Conservation (phyloP, 371 early-diverging fungal species). For the Zopfochytrium polystomum region DNA sequence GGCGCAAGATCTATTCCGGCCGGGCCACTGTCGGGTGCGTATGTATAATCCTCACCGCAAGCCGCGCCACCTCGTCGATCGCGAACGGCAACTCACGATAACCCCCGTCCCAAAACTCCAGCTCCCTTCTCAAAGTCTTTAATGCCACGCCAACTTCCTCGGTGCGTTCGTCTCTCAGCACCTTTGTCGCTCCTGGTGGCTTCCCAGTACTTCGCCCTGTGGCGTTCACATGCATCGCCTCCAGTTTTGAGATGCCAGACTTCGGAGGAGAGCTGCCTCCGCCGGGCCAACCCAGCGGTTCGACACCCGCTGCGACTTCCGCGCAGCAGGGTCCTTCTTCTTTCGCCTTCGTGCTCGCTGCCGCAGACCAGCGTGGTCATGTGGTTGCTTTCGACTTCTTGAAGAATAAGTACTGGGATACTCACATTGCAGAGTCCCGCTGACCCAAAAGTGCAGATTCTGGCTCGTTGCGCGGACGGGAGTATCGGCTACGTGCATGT, state of each 20-base stretch:
- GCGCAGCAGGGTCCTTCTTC: background rate
- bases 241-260: conserved; percentile 28
- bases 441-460: conserved; percentile 27
- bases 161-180: conserved; percentile 11
- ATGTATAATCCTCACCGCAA: too few species aligned
- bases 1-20: conserved; percentile 37
- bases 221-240: conserved; percentile 31
- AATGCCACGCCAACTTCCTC: conserved; percentile 16
- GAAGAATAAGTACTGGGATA: conserved; percentile 37
- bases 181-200: conserved; percentile 2
- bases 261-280: background rate
- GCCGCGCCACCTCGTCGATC: too few species aligned
- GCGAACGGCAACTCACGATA: background rate
- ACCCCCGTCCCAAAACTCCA: background rate
- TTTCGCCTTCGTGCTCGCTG: conserved; percentile 35
- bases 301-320: background rate
- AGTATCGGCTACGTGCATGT: conserved; percentile 40
- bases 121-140: conserved; percentile 25
- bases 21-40: conserved; percentile 28
- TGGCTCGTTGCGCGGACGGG: conserved; percentile 49
- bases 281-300: background rate
- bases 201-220: conserved; percentile 19
- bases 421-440: background rate
- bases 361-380: conserved; percentile 48
- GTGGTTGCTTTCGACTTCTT: conserved; percentile 42